Evolutionary conservation across 345 rosid genomes (phyloP), one percentile per base, ranked within the genome.

Genomic region (Eucalyptus grandis): DNA sequence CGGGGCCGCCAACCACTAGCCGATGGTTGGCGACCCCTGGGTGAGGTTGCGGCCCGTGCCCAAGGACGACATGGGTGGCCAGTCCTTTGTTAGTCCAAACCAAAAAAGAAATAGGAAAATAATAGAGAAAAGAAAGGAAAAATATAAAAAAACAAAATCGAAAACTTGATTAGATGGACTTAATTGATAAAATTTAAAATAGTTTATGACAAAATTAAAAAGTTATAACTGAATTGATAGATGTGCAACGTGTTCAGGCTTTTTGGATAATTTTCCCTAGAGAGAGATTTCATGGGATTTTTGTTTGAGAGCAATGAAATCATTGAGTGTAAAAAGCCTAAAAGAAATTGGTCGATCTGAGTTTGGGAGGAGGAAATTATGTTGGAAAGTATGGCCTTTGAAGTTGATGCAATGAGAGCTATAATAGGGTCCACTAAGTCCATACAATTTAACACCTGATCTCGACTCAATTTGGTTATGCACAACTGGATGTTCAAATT

Each of bases 1-100:
- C 0, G 2, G 5, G 58, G 26, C 58, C 58, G 4, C 58, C 24
- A 53, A 53, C 26, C 58, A 53, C 58, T 53, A 53, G 26, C 26
- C 0, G 0, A 8, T 53, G 58, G 26, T 1, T 19, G 11, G 58
- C 2, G 4, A 53, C 26, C 58, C 10, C 1, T 8, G 58, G 26
- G 58, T 0, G 1, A 53, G 2, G 26, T 53, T 53, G 58, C 2
- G 1, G 5, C 58, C 1, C 26, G 2, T 1, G 0, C 58, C 58
- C 58, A 53, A 53, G 5, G 58, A 53, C 0, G 11, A 53, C 58
- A 53, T 19, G 26, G 58, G 58, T 53, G 58, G 58, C 26, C 2
- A 0, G 26, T 53, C 26, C 58, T 53, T 1, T 53, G 26, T 53
- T 53, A 21, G 58, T 24, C 13, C 30, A 26, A 56, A 56, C 62